These are phyloP conservation scores for Talaromyces wortmannii DNA, from an alignment of 495 filamentous ascomycete species.

Conservation along the genomic window DNA sequence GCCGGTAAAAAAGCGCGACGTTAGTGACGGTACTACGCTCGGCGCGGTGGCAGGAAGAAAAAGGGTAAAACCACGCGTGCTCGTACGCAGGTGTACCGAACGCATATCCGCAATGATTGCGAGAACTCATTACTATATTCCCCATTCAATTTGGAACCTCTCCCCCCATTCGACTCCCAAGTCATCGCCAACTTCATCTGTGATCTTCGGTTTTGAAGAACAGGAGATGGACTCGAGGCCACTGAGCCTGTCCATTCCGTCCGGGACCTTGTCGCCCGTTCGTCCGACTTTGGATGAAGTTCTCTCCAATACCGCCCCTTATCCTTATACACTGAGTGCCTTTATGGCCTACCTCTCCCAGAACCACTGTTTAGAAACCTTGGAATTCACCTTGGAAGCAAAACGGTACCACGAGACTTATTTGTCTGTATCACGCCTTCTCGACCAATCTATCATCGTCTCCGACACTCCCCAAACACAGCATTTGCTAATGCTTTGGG, in stretches of 20 bases:
- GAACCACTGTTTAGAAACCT: constrained; percentile 93
- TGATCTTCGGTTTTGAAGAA: constrained; percentile 54
- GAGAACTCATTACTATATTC: constrained; percentile 14
- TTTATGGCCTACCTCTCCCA: constrained; percentile 98
- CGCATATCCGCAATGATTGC: constrained; percentile 10
- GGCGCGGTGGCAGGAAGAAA: background rate
- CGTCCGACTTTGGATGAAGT: constrained; percentile 83
- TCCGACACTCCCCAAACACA: constrained; percentile 52
- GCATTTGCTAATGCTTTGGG: constrained; percentile 69
- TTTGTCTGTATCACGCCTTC: constrained; percentile 41
- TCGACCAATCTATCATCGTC: constrained; percentile 30
- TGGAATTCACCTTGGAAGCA: constrained; percentile 96
- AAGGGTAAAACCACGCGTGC: background rate
- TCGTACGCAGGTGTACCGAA: background rate
- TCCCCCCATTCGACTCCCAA: constrained; percentile 39
- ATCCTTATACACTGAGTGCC: constrained; percentile 86
- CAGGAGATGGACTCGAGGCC: constrained; percentile 52
- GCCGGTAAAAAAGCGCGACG: background rate
- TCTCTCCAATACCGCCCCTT: constrained; percentile 75
- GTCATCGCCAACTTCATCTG: constrained; percentile 27
- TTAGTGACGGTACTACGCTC: background rate
- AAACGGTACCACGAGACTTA: constrained; percentile 81
- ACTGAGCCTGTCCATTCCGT: constrained; percentile 54
- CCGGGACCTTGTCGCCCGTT: constrained; percentile 61
- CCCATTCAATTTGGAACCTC: constrained; percentile 10